phyloP scores from a whole-genome alignment of 768 basidiomycete species.

The Zangia roseola region DNA sequence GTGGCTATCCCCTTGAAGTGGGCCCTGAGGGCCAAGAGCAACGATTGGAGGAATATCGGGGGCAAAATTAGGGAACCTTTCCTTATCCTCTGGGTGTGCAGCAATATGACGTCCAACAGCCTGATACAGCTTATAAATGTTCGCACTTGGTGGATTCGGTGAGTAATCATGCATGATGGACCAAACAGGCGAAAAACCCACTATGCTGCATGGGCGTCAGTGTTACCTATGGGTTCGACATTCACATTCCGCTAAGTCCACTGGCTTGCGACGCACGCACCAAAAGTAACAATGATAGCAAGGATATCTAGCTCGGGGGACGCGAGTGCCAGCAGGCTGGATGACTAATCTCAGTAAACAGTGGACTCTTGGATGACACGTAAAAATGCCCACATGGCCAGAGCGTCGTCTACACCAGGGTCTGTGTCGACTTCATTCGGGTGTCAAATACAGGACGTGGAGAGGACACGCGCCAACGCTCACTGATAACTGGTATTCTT shows the following conservation, averaged over 20 bases:
- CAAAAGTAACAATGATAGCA: constrained; percentile 75
- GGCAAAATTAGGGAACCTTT: constrained; percentile 64
- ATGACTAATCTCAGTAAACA: neutral
- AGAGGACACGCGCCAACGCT: constrained; percentile 21
- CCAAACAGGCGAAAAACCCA: constrained; percentile 26
- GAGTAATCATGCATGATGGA: neutral
- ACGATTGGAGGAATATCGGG: constrained; percentile 55
- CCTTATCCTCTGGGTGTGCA: constrained; percentile 48
- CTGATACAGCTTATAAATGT: constrained; percentile 76
- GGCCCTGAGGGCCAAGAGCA: constrained; percentile 59
- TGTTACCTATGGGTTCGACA: constrained; percentile 56
- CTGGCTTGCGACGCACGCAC: constrained; percentile 36
- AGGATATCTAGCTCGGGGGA: constrained; percentile 83
- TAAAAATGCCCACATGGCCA: constrained; percentile 63
- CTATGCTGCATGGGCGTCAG: constrained; percentile 61
- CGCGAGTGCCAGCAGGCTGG: constrained; percentile 73
- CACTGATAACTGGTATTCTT: constrained; percentile 67
- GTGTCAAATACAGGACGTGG: constrained; percentile 1
- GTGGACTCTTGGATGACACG: neutral
- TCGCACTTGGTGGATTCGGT: constrained; percentile 43
- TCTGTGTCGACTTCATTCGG: constrained; percentile 71
- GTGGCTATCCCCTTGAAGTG: constrained; percentile 68
- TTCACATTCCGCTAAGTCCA: neutral
- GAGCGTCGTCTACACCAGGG: constrained; percentile 79
- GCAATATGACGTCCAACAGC: constrained; percentile 59